phyloP scores from a whole-genome alignment of 768 basidiomycete genomes.

The Leccinum truebloodii region DNA sequence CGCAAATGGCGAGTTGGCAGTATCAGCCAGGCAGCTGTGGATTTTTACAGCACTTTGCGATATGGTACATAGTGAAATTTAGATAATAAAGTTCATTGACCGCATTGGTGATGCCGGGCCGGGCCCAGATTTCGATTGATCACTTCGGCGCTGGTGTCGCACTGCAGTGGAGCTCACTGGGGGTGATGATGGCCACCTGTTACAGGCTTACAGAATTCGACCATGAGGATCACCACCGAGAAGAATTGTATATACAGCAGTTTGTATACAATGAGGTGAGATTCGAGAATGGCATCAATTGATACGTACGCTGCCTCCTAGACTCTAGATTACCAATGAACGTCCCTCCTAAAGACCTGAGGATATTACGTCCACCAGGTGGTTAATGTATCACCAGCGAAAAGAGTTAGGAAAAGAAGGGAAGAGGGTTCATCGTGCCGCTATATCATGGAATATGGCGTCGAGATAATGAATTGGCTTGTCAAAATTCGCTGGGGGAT shows the following conservation, averaged over 20 bases:
- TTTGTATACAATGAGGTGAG: too few species aligned
- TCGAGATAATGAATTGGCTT: constrained; percentile 7
- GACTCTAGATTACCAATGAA: background rate
- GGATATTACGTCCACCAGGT: background rate
- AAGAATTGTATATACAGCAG: too few species aligned
- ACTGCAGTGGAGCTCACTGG: background rate
- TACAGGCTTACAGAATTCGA: background rate
- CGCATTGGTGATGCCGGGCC: background rate
- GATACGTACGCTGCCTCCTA: too few species aligned
- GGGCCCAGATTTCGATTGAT: background rate
- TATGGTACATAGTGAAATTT: too few species aligned
- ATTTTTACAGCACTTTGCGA: background rate
- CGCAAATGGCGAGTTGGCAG: background rate
- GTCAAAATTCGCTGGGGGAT: constrained; percentile 8
- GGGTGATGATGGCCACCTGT: background rate
- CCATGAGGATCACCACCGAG: background rate
- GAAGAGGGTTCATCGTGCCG: background rate
- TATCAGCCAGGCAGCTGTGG: background rate
- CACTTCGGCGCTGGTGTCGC: background rate
- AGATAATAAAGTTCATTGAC: too few species aligned
- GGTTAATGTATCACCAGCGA: background rate
- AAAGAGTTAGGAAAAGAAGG: background rate
- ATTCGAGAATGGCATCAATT: too few species aligned
- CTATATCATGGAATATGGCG: background rate
- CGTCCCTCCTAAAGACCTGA: background rate